Conservation (phyloP, 148 eudicot genomes). For the Vaccinium macrocarpon region DNA sequence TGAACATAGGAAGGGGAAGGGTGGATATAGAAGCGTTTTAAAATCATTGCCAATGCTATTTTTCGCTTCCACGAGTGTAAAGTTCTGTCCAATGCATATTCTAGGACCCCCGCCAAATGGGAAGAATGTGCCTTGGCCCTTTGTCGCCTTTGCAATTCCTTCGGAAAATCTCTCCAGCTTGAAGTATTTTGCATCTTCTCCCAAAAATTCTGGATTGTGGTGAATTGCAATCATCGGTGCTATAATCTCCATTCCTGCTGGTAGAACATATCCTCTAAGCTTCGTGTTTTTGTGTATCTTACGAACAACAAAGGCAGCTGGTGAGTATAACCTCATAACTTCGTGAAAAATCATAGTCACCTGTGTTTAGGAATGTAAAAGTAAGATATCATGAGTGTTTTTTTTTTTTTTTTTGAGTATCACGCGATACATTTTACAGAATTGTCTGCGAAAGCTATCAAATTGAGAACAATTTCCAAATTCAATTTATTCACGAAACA, state of each 20-base stretch:
- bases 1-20: constrained; percentile 51
- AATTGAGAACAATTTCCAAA: too few species aligned
- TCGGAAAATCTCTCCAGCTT: constrained; percentile 55
- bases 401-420: background rate
- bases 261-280: constrained; percentile 39
- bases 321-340: constrained; percentile 50
- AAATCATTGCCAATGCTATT: constrained; percentile 42
- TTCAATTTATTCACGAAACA: background rate
- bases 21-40: constrained; percentile 34
- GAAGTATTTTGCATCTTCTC: constrained; percentile 50
- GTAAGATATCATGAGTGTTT: background rate
- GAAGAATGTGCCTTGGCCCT: constrained; percentile 32
- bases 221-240: constrained; percentile 32
- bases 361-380: constrained; percentile 13
- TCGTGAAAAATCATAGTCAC: constrained; percentile 55
- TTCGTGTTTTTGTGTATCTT: constrained; percentile 17
- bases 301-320: constrained; percentile 16
- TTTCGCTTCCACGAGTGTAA: constrained; percentile 49
- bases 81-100: constrained; percentile 54
- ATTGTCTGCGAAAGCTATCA: too few species aligned
- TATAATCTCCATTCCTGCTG: constrained; percentile 28
- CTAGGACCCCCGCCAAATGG: constrained; percentile 61
- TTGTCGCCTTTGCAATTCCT: constrained; percentile 46
- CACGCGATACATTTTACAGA: too few species aligned
- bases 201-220: constrained; percentile 47